Evolutionary conservation across 2,329 filamentous ascomycete species (phyloP).

Genomic region (Epichloe sibirici): DNA sequence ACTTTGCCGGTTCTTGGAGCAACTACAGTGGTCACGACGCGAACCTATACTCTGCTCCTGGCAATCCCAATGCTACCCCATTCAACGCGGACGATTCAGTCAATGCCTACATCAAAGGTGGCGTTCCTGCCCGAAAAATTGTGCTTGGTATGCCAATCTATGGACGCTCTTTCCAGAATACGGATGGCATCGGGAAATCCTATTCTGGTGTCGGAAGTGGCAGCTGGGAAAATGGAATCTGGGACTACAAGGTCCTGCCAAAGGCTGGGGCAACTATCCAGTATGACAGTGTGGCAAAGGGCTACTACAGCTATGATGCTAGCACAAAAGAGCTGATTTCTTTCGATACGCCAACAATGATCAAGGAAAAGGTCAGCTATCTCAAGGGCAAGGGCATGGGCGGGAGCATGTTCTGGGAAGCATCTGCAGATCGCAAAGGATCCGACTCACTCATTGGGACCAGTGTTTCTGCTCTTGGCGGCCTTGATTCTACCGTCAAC

Average conservation of each 20-base stretch:
- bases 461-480: constrained; percentile 26
- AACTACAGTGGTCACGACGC: constrained; percentile 52
- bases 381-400: constrained; percentile 51
- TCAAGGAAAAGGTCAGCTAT: constrained; percentile 51
- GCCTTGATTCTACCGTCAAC: constrained; percentile 35
- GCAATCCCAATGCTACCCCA: constrained; percentile 48
- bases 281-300: constrained; percentile 45
- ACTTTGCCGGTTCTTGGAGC: constrained; percentile 65
- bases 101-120: constrained; percentile 48
- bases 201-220: constrained; percentile 55
- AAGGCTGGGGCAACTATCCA: constrained; percentile 43
- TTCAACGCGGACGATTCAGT: constrained; percentile 58
- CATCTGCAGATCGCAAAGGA: constrained; percentile 51
- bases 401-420: constrained; percentile 82
- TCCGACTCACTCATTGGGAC: constrained; percentile 47
- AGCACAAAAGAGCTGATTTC: constrained; percentile 50
- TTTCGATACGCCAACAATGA: constrained; percentile 54
- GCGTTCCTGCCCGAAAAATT: constrained; percentile 54
- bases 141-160: constrained; percentile 64
- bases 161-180: constrained; percentile 20
- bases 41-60: constrained; percentile 49
- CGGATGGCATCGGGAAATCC: constrained; percentile 51
- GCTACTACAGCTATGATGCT: constrained; percentile 60
- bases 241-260: constrained; percentile 72
- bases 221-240: constrained; percentile 62